Conservation (phyloP, 2,329 filamentous ascomycete genomes). For the Botrytis tulipae region DNA sequence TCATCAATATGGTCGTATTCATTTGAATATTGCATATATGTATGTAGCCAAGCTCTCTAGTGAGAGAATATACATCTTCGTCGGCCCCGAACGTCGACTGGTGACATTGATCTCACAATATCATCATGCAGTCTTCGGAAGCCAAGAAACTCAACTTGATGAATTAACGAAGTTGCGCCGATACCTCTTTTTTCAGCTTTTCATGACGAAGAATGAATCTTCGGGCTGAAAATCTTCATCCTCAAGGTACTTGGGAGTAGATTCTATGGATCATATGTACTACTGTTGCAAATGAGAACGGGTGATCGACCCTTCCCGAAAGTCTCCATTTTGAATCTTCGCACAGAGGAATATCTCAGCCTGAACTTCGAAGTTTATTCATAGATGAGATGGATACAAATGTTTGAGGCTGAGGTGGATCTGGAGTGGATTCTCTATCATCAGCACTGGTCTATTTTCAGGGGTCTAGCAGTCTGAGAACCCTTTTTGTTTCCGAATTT, state of each 20-base stretch:
- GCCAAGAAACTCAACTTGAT: constrained; percentile 18
- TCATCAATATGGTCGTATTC: neutral
- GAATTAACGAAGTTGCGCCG: constrained; percentile 7
- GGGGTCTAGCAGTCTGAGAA: neutral
- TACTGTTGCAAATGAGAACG: neutral
- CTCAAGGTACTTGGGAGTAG: neutral
- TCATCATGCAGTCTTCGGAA: constrained; percentile 1
- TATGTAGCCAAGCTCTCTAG: constrained; percentile 18
- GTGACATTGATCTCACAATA: neutral
- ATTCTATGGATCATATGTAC: neutral
- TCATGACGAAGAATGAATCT: neutral
- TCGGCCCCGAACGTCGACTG: neutral
- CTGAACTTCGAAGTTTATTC: neutral
- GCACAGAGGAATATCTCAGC: neutral
- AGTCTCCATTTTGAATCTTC: neutral
- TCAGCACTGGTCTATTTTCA: neutral
- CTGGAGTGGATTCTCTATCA: neutral
- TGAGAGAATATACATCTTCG: constrained; percentile 11
- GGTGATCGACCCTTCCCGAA: constrained; percentile 1
- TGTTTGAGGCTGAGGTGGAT: neutral
- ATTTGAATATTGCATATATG: constrained; percentile 1
- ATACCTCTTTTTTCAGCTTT: neutral
- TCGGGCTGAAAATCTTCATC: neutral
- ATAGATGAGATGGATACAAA: neutral
- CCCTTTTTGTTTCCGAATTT: neutral